A percentile compares a stretch with the other conserved stretches of the same genome.
Conservation (phyloP, 2,329 filamentous ascomycete species). For the Blastomyces gilchristii region DNA sequence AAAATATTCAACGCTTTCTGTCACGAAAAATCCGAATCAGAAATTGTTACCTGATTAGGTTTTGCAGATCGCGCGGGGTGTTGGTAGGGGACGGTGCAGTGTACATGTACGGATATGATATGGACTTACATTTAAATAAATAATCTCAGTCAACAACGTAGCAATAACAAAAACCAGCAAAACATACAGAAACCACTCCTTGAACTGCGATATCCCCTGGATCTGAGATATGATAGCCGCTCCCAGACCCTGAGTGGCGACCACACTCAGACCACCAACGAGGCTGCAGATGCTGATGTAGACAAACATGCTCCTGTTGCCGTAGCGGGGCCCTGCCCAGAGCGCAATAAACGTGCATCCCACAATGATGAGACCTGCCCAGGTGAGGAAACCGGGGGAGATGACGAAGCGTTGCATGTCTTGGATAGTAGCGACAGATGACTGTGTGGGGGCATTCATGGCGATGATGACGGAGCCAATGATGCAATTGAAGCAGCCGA, state of each 20-base stretch:
- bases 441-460: constrained; percentile 80
- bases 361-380: constrained; percentile 71
- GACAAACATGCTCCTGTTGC: constrained; percentile 94
- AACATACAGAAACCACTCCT: constrained; percentile 94
- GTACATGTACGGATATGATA: neutral
- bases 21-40: constrained; percentile 20
- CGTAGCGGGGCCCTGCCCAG: constrained; percentile 77
- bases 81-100: neutral
- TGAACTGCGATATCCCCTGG: constrained; percentile 75
- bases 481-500: constrained; percentile 91
- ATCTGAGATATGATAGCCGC: constrained; percentile 83
- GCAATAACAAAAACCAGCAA: constrained; percentile 78
- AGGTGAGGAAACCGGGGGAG: constrained; percentile 73
- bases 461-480: constrained; percentile 88
- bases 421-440: constrained; percentile 76
- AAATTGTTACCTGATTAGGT: neutral
- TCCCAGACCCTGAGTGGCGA: constrained; percentile 85
- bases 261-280: constrained; percentile 87
- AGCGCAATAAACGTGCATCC: constrained; percentile 62
- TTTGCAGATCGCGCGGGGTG: neutral
- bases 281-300: constrained; percentile 95
- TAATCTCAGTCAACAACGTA: constrained; percentile 87
- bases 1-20: constrained; percentile 99
- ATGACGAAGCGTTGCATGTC: constrained; percentile 86
- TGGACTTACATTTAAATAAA: constrained; percentile 82